Evolutionary conservation across 1,139 yeast genomes (phyloP).

Genomic region (Magnusiomyces tetraspermus): DNA sequence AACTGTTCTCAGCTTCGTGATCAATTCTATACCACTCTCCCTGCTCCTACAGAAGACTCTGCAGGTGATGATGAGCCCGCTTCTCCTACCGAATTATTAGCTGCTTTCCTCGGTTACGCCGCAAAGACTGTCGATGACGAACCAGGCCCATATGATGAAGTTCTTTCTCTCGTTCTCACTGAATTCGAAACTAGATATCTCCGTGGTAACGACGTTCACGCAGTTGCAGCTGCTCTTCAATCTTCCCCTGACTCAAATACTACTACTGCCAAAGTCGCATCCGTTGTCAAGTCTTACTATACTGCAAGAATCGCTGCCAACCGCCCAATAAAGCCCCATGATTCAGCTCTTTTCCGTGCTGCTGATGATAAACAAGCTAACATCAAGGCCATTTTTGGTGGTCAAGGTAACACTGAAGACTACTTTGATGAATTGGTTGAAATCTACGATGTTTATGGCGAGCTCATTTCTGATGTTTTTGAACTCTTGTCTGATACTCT

Average conservation of each 20-base stretch:
- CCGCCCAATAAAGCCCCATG: slow-evolving; percentile 45
- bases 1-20: slow-evolving; percentile 82
- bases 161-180: slow-evolving; percentile 55
- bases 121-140: slow-evolving; percentile 46
- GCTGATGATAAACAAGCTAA: slow-evolving; percentile 48
- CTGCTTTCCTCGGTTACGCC: slow-evolving; percentile 74
- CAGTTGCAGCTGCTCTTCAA: slow-evolving; percentile 68
- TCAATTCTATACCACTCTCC: slow-evolving; percentile 69
- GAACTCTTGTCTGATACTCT: slow-evolving; percentile 59
- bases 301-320: slow-evolving; percentile 44
- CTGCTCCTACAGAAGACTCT: slow-evolving; percentile 67
- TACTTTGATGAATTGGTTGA: slow-evolving; percentile 95
- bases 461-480: slow-evolving; percentile 64
- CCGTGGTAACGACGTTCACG: slow-evolving; percentile 73
- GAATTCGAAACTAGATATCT: slow-evolving; percentile 82
- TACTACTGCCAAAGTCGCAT: slow-evolving; percentile 58
- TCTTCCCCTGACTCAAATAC: slow-evolving; percentile 43
- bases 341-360: slow-evolving; percentile 56
- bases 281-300: slow-evolving; percentile 64
- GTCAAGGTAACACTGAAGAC: slow-evolving; percentile 98
- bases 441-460: slow-evolving; percentile 64
- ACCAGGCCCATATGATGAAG: slow-evolving; percentile 56
- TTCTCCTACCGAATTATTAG: slow-evolving; percentile 77
- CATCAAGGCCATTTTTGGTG: slow-evolving; percentile 86
- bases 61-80: slow-evolving; percentile 87